Evolutionary conservation across 2,329 filamentous ascomycete genomes (phyloP), one percentile per base, ranked within the genome.

Genomic region (Epichloe gansuensis): DNA sequence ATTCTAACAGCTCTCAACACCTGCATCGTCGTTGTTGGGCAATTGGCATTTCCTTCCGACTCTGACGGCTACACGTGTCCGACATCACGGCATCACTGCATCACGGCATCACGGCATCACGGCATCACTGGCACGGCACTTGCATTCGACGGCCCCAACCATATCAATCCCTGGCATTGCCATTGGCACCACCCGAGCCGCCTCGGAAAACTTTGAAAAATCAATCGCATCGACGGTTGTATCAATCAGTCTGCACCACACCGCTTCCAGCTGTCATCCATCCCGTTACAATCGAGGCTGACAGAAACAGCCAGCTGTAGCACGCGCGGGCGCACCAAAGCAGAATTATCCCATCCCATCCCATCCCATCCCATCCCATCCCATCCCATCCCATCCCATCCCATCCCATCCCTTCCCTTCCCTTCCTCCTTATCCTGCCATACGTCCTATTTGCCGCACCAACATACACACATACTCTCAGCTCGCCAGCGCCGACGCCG

Each of bases 21-120:
- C 11, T 31, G 47, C 37, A 49, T 49, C 47, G 21, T 23, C 38
- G 17, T 8, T 3, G 47, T 37, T 12, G 23, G 7, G 37, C 47
- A 31, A 42, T 41, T 49, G 47, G 23, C 47, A 11, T 31, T 31
- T 31, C 9, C 31, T 31, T 31, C 35, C 51, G 48, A 50, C 54
- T 55, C 47, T 41, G 54, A 55, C 52, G 47, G 49, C 49, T 54
- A 54, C 57, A 57, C 57, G 57, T 58, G 50, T 55, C 46, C n/a
- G 46, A 23, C 42, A 42, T 50, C 38, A 15, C 48, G n/a, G 48
- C 46, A 34, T 28, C 42, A 6, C 37, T 37, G 6, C 35, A 41
- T 35, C 17, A 17, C 11, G 12, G 12, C 21, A 17, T 37, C 28
- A 17, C 45, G 5, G 34, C 46, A 17, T 34, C 44, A 25, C 25